phyloP scores from a whole-genome alignment of 352 stramenopile genomes.

The Globisporangium abappressorium region DNA sequence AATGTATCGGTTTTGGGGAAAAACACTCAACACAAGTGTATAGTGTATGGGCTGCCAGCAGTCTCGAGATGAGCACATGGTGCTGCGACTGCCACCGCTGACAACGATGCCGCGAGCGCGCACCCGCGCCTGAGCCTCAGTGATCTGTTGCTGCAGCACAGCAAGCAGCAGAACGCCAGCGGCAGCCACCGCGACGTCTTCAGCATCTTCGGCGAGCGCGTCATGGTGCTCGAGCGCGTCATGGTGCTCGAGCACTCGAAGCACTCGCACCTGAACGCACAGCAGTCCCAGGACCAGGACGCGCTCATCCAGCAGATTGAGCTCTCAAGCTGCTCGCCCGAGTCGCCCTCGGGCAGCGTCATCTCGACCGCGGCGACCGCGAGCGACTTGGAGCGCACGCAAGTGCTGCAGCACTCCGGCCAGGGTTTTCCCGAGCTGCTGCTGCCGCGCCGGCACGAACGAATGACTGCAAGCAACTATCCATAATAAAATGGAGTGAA shows the following conservation, averaged over 20 bases:
- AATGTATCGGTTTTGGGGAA: no score
- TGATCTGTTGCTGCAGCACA: constrained; percentile 49
- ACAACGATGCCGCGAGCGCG: constrained; percentile 21
- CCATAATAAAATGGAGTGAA: no score
- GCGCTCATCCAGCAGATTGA: background rate
- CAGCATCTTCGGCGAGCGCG: constrained; percentile 80
- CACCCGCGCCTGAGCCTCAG: constrained; percentile 44
- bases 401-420: constrained; percentile 43
- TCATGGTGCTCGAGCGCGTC: no score
- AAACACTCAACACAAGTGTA: no score
- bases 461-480: no score
- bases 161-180: constrained; percentile 42
- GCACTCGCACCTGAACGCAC: constrained; percentile 13
- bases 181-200: constrained; percentile 76
- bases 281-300: constrained; percentile 3
- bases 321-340: constrained; percentile 39
- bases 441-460: no score
- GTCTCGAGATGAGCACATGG: constrained; percentile 47
- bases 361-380: constrained; percentile 74
- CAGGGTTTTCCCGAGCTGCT: constrained; percentile 52
- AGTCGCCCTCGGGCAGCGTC: constrained; percentile 55
- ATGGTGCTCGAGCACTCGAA: constrained; percentile 42
- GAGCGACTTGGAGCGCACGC: constrained; percentile 70
- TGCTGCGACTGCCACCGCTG: constrained; percentile 10
- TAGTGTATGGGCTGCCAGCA: constrained; percentile 54